These are phyloP conservation scores for Magnaporthales sp. DNA, from an alignment of 2,329 filamentous ascomycete genomes.

Conservation along the genomic window DNA sequence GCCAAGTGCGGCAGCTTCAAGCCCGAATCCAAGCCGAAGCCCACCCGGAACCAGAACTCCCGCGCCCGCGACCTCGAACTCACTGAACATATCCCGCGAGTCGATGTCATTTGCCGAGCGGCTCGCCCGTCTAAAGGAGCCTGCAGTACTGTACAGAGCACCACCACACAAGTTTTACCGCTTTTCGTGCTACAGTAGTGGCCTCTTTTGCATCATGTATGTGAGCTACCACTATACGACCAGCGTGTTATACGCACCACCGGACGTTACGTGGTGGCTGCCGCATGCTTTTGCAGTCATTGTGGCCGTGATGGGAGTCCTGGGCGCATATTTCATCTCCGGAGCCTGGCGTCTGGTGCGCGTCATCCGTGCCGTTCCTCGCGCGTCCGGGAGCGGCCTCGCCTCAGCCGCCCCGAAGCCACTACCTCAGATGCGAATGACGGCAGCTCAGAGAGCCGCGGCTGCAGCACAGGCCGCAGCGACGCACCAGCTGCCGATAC, in stretches of 20 bases:
- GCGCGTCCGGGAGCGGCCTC: constrained; percentile 7
- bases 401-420: constrained; percentile 8
- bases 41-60: not conserved
- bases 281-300: constrained; percentile 47
- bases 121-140: constrained; percentile 44
- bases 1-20: not conserved
- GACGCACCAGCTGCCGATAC: constrained; percentile 22
- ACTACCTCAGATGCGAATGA: not conserved
- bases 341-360: constrained; percentile 50
- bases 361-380: constrained; percentile 45
- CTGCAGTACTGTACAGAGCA: constrained; percentile 55
- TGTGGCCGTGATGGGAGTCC: constrained; percentile 48
- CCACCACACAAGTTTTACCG: constrained; percentile 57
- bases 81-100: constrained; percentile 14
- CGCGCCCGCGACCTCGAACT: constrained; percentile 14
- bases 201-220: constrained; percentile 42
- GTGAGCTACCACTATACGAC: constrained; percentile 15
- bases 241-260: constrained; percentile 36
- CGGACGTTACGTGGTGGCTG: constrained; percentile 47
- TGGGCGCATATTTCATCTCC: constrained; percentile 51
- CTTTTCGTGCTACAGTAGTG: constrained; percentile 47
- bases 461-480: constrained; percentile 9
- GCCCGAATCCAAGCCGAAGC: not conserved
- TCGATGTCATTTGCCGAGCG: constrained; percentile 36
- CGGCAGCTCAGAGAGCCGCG: constrained; percentile 10